Evolutionary conservation across 2,329 filamentous ascomycete species (phyloP).

Genomic region (Aureobasidium sp.): DNA sequence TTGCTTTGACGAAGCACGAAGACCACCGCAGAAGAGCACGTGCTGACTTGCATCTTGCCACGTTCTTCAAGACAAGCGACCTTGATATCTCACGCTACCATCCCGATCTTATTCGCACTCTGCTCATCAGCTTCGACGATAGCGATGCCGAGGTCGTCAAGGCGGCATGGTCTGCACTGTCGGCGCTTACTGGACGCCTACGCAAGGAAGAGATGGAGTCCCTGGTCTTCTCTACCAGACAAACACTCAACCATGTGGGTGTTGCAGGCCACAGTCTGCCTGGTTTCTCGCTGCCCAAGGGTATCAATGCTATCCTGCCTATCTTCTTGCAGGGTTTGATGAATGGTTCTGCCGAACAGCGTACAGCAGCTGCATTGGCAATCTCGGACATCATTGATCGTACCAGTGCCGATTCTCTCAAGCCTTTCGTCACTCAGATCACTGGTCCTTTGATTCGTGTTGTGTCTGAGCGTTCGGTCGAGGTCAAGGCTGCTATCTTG

Average conservation of each 20-base stretch:
- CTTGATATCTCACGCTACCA: slow-evolving; percentile 95
- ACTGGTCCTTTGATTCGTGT: slow-evolving; percentile 96
- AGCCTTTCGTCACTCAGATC: slow-evolving; percentile 94
- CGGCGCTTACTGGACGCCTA: slow-evolving; percentile 76
- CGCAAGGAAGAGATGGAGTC: slow-evolving; percentile 98
- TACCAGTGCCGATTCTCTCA: slow-evolving; percentile 76
- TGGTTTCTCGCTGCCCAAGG: slow-evolving; percentile 87
- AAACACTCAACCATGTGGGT: slow-evolving; percentile 79
- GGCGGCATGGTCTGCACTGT: slow-evolving; percentile 79
- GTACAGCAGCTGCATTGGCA: slow-evolving; percentile 81
- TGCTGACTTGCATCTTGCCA: slow-evolving; percentile 70
- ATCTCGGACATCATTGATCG: slow-evolving; percentile 95
- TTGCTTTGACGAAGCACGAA: slow-evolving; percentile 81
- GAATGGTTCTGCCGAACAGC: slow-evolving; percentile 89
- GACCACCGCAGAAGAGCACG: slow-evolving; percentile 76
- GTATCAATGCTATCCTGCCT: slow-evolving; percentile 89
- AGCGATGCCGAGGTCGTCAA: slow-evolving; percentile 76
- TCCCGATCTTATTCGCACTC: slow-evolving; percentile 82
- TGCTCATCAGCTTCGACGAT: slow-evolving; percentile 90
- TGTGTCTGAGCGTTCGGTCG: slow-evolving; percentile 89
- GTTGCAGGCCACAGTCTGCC: slow-evolving; percentile 75
- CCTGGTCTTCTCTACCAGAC: slow-evolving; percentile 75
- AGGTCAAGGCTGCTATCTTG: slow-evolving; percentile 92
- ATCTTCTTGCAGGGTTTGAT: slow-evolving; percentile 97
- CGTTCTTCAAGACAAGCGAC: slow-evolving; percentile 72